Evolutionary conservation across 176 grass and related monocot genomes (phyloP).

Genomic region (Bothriochloa decipiens): DNA sequence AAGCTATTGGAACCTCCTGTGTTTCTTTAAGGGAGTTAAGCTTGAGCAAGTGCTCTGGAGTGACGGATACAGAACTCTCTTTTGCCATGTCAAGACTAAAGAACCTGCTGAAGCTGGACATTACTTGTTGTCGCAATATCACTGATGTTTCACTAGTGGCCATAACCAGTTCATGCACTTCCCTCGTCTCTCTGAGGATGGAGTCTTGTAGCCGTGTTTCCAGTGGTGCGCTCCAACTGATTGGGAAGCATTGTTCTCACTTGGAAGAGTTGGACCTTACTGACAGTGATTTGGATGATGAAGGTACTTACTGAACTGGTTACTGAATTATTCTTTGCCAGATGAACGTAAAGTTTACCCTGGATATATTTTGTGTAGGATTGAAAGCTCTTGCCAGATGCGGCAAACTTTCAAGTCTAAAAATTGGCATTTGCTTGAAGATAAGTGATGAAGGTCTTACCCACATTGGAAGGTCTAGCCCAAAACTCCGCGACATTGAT

Average conservation of each 20-base stretch:
- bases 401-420: conserved; percentile 67
- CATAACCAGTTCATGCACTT: conserved; percentile 76
- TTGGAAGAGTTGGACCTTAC: conserved; percentile 84
- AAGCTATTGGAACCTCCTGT: conserved; percentile 62
- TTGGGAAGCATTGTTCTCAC: conserved; percentile 56
- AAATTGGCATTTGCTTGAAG: conserved; percentile 83
- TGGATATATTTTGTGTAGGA: conserved; percentile 48
- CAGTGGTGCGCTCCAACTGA: conserved; percentile 61
- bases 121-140: conserved; percentile 79
- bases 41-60: conserved; percentile 80
- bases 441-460: conserved; percentile 76
- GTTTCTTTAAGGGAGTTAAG: conserved; percentile 68
- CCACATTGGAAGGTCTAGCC: conserved; percentile 59
- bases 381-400: conserved; percentile 67
- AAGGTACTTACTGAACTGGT: conserved; percentile 57
- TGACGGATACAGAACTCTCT: conserved; percentile 74
- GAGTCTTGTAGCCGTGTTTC: conserved; percentile 76
- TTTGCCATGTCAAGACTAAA: conserved; percentile 61
- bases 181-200: conserved; percentile 81
- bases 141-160: conserved; percentile 67
- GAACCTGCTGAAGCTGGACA: conserved; percentile 71
- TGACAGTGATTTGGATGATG: conserved; percentile 83
- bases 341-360: neutral
- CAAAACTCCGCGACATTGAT: conserved; percentile 77
- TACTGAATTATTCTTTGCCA: neutral